Evolutionary conservation across 2,329 filamentous ascomycete species (phyloP).

Genomic region (Pseudocercospora fuligena): DNA sequence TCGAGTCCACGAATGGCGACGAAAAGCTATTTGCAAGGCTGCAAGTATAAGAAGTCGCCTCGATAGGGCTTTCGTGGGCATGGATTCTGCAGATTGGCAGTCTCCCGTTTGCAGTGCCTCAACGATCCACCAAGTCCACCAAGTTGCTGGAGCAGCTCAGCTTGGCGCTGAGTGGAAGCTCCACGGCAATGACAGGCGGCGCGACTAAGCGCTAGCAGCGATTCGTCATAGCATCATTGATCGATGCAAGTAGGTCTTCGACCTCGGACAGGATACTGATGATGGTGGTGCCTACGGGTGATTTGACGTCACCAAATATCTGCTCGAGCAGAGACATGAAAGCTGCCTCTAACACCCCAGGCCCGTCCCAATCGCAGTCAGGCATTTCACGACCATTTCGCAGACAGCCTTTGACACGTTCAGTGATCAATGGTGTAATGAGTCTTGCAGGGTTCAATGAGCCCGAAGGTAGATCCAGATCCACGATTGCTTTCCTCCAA

Average conservation of each 20-base stretch:
- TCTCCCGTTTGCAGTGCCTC: background rate
- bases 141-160: no score
- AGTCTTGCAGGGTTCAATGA: conserved; percentile 4
- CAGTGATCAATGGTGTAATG: conserved; percentile 4
- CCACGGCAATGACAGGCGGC: no score
- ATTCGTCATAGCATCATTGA: conserved; percentile 20
- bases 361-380: background rate
- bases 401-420: background rate
- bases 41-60: no score
- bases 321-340: conserved; percentile 6
- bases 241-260: background rate
- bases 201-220: no score
- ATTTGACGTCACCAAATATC: conserved; percentile 7
- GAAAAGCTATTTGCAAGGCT: no score
- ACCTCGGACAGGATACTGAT: conserved; percentile 5
- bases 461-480: background rate
- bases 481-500: background rate
- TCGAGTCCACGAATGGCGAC: no score
- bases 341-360: background rate
- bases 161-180: no score
- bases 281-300: conserved; percentile 3
- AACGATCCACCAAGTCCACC: background rate
- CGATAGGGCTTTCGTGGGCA: no score
- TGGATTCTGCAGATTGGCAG: conserved; percentile 7
- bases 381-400: background rate